Percentiles rank a stretch among this genome's conserved stretches.
Conservation (phyloP, 345 rosid genomes). For the Murraya paniculata region DNA sequence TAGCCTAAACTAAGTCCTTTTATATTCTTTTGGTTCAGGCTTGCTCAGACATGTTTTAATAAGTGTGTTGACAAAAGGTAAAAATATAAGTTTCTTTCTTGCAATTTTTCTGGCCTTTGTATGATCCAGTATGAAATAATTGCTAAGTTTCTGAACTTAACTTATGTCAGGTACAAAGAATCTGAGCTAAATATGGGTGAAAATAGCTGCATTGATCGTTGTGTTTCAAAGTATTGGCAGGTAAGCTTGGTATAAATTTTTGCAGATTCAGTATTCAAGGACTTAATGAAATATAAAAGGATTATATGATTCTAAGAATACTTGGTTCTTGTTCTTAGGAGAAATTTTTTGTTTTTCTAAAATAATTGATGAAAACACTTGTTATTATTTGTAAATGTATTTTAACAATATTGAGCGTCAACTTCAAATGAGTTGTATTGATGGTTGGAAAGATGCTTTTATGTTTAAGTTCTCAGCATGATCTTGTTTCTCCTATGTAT, state of each 20-base stretch:
- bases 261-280: neutral
- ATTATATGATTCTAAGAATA: neutral
- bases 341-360: neutral
- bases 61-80: constrained; percentile 96
- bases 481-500: neutral
- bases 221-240: constrained; percentile 95
- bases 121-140: neutral
- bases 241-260: constrained; percentile 26
- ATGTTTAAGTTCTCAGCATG: neutral
- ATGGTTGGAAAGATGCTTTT: neutral
- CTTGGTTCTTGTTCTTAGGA: neutral
- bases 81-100: neutral
- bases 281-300: neutral
- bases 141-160: neutral
- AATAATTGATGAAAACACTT: neutral
- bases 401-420: neutral
- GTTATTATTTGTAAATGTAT: neutral
- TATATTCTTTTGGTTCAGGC: constrained; percentile 51
- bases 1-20: neutral
- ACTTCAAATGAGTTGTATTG: neutral
- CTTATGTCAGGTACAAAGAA: constrained; percentile 70
- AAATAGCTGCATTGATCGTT: constrained; percentile 97
- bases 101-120: neutral
- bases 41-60: constrained; percentile 77
- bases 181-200: constrained; percentile 97